These are phyloP conservation scores for Canavalia ensiformis DNA, from an alignment of 306 rosid species.

Conservation along the genomic window DNA sequence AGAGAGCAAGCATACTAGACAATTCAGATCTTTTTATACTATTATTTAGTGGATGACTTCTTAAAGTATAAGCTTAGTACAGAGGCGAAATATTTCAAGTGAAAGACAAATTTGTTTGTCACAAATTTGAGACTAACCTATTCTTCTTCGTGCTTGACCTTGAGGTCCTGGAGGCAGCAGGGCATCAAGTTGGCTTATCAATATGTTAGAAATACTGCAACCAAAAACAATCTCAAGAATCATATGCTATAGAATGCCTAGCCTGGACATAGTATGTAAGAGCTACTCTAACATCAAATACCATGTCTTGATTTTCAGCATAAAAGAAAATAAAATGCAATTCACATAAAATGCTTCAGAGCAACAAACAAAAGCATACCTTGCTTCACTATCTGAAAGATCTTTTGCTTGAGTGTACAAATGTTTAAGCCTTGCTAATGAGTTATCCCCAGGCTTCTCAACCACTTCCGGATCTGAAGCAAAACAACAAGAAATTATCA, in stretches of 20 bases:
- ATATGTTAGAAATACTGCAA: slow-evolving; percentile 69
- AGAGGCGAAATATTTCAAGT: slow-evolving; percentile 24
- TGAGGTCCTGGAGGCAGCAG: slow-evolving; percentile 78
- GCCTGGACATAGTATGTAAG: slow-evolving; percentile 14
- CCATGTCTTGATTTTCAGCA: slow-evolving; percentile 4
- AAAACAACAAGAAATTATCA: slow-evolving; percentile 41
- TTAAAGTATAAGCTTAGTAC: slow-evolving; percentile 15
- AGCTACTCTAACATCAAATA: slow-evolving; percentile 20
- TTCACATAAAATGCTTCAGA: slow-evolving; percentile 38
- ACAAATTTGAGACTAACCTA: slow-evolving; percentile 66
- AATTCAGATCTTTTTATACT: slow-evolving; percentile 4
- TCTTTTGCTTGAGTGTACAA: slow-evolving; percentile 88
- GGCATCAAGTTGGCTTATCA: slow-evolving; percentile 79
- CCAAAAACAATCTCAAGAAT: slow-evolving; percentile 48
- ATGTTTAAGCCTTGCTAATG: slow-evolving; percentile 68
- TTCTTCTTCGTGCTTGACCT: slow-evolving; percentile 86
- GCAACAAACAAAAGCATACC: slow-evolving; percentile 56
- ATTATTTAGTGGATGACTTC: slow-evolving; percentile 9
- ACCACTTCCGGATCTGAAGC: slow-evolving; percentile 91
- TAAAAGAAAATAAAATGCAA: slow-evolving; percentile 7
- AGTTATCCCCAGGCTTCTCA: slow-evolving; percentile 96
- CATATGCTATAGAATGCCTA: slow-evolving; percentile 40
- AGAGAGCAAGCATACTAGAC: slow-evolving; percentile 33
- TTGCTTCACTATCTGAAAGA: slow-evolving; percentile 81
- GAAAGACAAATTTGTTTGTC: slow-evolving; percentile 18